Conservation (phyloP, 1,139 yeast genomes). For the Yamadazyma jaroonii region DNA sequence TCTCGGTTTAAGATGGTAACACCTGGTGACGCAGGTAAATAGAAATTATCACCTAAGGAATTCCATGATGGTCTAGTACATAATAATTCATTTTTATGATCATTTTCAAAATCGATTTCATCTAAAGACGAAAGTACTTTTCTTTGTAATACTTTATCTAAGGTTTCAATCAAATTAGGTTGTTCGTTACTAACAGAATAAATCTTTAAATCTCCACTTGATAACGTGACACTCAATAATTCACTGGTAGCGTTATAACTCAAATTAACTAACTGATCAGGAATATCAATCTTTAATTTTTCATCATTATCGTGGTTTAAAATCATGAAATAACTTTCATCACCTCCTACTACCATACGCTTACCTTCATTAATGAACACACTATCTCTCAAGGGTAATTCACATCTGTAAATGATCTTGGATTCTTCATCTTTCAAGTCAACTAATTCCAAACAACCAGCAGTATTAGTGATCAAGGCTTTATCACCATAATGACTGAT, state of each 20-base stretch:
- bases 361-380: constrained; percentile 69
- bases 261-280: constrained; percentile 58
- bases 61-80: constrained; percentile 37
- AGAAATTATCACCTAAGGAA: constrained; percentile 55
- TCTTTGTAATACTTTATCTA: constrained; percentile 37
- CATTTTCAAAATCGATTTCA: constrained; percentile 32
- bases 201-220: constrained; percentile 66
- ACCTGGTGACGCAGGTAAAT: constrained; percentile 31
- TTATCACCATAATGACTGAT: constrained; percentile 21
- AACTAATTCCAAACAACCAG: constrained; percentile 34
- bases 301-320: constrained; percentile 34
- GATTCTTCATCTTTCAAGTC: constrained; percentile 21
- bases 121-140: constrained; percentile 38
- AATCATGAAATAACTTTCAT: constrained; percentile 61
- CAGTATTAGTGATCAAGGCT: constrained; percentile 29
- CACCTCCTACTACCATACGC: constrained; percentile 72
- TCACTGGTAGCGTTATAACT: constrained; percentile 64
- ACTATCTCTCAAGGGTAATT: constrained; percentile 67
- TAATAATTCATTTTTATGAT: constrained; percentile 38
- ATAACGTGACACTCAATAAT: constrained; percentile 51
- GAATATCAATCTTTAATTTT: constrained; percentile 26
- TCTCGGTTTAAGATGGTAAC: constrained; percentile 37
- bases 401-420: constrained; percentile 35
- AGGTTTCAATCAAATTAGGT: constrained; percentile 36
- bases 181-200: constrained; percentile 54